Conservation (phyloP, 805 yeast genomes). For the Deakozyma indianensis region DNA sequence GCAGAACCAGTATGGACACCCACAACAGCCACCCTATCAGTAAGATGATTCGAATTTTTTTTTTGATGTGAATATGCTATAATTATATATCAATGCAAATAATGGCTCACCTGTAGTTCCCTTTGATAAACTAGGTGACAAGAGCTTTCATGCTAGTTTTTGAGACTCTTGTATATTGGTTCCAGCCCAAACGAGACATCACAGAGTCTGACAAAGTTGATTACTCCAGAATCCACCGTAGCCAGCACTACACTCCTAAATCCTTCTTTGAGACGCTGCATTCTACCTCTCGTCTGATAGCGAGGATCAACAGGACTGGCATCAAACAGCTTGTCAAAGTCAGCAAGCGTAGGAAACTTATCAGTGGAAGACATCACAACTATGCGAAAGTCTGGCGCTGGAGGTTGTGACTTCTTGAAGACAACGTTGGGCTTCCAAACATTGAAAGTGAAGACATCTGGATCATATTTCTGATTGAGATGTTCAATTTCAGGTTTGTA, state of each 20-base stretch:
- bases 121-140: too few species aligned
- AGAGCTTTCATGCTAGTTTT: too few species aligned
- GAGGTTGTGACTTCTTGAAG: slow-evolving; percentile 56
- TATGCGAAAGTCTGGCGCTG: slow-evolving; percentile 61
- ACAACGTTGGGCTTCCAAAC: slow-evolving; percentile 70
- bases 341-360: slow-evolving; percentile 20
- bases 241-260: slow-evolving; percentile 45
- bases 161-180: background rate
- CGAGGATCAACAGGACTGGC: slow-evolving; percentile 9
- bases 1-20: slow-evolving; percentile 1
- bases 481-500: slow-evolving; percentile 7
- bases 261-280: slow-evolving; percentile 35
- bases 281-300: slow-evolving; percentile 20
- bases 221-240: slow-evolving; percentile 57
- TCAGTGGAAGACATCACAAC: slow-evolving; percentile 31
- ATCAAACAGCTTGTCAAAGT: slow-evolving; percentile 21
- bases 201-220: slow-evolving; percentile 38
- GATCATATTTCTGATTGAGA: background rate
- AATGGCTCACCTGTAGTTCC: background rate
- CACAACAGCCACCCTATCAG: slow-evolving; percentile 5
- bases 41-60: slow-evolving; percentile 2
- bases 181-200: slow-evolving; percentile 15
- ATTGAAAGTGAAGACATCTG: slow-evolving; percentile 25
- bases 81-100: background rate
- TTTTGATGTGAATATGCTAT: background rate